Conservation (phyloP, 352 stramenopile genomes). For the Pythium utonaiense region DNA sequence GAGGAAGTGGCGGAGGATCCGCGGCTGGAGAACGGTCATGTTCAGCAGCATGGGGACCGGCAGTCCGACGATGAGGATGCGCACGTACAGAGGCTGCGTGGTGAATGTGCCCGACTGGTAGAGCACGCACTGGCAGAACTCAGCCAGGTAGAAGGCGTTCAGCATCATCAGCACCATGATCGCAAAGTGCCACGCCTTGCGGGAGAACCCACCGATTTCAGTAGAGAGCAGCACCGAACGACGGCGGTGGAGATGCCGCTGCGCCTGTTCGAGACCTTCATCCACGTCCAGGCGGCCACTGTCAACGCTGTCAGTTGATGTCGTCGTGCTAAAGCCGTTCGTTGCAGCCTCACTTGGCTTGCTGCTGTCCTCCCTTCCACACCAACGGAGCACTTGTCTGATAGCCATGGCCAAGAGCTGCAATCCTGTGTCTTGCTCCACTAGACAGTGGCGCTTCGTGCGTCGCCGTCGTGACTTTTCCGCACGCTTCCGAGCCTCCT, state of each 20-base stretch:
- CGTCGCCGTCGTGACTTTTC: constrained; percentile 6
- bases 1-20: constrained; percentile 62
- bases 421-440: constrained; percentile 28
- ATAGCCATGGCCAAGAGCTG: constrained; percentile 20
- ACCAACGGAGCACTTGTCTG: not conserved
- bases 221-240: constrained; percentile 21
- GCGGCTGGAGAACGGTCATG: constrained; percentile 50
- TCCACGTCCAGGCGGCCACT: not conserved
- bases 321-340: not conserved
- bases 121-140: constrained; percentile 60
- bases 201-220: constrained; percentile 46
- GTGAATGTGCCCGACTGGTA: constrained; percentile 31
- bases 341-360: constrained; percentile 3
- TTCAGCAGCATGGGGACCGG: constrained; percentile 54
- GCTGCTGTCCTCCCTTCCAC: not conserved
- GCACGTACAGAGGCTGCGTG: constrained; percentile 11
- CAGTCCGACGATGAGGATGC: constrained; percentile 21
- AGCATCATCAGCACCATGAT: constrained; percentile 64
- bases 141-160: constrained; percentile 63
- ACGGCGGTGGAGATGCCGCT: constrained; percentile 19
- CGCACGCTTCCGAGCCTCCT: constrained; percentile 15
- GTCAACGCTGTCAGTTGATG: not conserved
- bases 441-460: not conserved
- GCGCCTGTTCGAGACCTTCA: constrained; percentile 20
- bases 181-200: constrained; percentile 60